Conservation (phyloP, 1,284 basidiomycete genomes). For the Apiotrichum domesticum region DNA sequence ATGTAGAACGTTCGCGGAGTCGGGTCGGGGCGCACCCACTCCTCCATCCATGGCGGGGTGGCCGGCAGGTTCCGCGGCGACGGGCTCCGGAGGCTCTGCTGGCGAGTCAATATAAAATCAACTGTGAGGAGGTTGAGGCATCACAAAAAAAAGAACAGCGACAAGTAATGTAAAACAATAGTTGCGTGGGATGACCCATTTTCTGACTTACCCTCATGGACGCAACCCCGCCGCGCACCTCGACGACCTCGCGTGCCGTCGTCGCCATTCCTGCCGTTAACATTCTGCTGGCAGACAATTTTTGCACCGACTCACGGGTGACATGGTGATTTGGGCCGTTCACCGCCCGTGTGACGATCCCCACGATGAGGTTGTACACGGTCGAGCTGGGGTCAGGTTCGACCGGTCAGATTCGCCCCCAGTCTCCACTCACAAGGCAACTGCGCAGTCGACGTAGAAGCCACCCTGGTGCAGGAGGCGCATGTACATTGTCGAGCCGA, state of each 20-base stretch:
- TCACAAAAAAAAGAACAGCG: too few relatives aligned
- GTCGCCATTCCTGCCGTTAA: conserved; percentile 18
- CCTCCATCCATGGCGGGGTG: not conserved
- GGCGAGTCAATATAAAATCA: not conserved
- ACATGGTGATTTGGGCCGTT: conserved; percentile 19
- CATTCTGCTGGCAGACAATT: too few relatives aligned
- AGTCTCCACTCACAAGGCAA: conserved; percentile 21
- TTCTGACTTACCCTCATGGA: not conserved
- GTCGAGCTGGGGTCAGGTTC: conserved; percentile 16
- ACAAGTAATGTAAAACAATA: too few relatives aligned
- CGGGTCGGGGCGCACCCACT: conserved; percentile 10
- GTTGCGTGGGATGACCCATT: not conserved
- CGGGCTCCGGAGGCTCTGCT: not conserved
- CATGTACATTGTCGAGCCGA: conserved; percentile 24
- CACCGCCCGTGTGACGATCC: conserved; percentile 22
- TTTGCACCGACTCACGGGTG: not conserved
- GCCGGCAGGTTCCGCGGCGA: not conserved
- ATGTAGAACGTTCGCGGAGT: conserved; percentile 34
- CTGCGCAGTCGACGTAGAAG: conserved; percentile 30
- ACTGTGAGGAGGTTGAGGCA: too few relatives aligned
- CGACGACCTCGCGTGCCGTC: conserved; percentile 37
- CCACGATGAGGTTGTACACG: conserved; percentile 23
- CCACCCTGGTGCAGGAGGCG: conserved; percentile 30
- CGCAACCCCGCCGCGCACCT: conserved; percentile 15
- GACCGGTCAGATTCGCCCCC: not conserved